Base-by-base conservation (phyloP, 2,329 filamentous ascomycete species). In the Colletotrichum tabaci region DNA sequence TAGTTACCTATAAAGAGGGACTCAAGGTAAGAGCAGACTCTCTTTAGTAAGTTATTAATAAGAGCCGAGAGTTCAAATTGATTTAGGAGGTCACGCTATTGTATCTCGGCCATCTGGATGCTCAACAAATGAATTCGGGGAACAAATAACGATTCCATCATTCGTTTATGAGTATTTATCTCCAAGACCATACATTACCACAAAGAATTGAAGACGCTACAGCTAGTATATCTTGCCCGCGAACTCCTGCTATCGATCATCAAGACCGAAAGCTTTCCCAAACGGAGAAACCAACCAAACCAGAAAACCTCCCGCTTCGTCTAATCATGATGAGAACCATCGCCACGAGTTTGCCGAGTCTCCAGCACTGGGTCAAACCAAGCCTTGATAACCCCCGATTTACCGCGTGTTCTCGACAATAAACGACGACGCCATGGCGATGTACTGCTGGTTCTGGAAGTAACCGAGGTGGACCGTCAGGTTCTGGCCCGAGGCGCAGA, bases 401-500 rank as follows among this genome's bases (percentile, higher is more conserved):
- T 61, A 64, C 40, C 26, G 40, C n/a, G 47, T 49, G 16, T 58
- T 57, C 66, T 68, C 52, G 16, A 63, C 15, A 53, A 69, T 16
- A 21, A 72, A 72, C 0, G 58, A 12, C 9, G 53, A 47, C 4
- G 69, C 69, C 40, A 64, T 55, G 46, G 47, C 53, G 10, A 56
- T 4, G 60, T 72, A 72, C 52, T 64, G 15, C 47, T 49, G 58
- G 18, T 72, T 72, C 23, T 62, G 60, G 60, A 72, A 72, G 66
- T 72, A 72, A 23, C 69, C 53, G 15, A 72, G 58, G 4, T 72
- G 69, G 18, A 69, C 65, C 3, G 60, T 72, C 26, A 72, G 46
- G 53, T 72, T 64, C 65, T 64, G 53, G 42, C 69, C 69, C 53
- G 69, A 72, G 2, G 69, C 69, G 46, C 69, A 72, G 47, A 72